These are phyloP conservation scores for Pythium dissimile DNA, from an alignment of 352 stramenopile genomes.

Conservation along the genomic window DNA sequence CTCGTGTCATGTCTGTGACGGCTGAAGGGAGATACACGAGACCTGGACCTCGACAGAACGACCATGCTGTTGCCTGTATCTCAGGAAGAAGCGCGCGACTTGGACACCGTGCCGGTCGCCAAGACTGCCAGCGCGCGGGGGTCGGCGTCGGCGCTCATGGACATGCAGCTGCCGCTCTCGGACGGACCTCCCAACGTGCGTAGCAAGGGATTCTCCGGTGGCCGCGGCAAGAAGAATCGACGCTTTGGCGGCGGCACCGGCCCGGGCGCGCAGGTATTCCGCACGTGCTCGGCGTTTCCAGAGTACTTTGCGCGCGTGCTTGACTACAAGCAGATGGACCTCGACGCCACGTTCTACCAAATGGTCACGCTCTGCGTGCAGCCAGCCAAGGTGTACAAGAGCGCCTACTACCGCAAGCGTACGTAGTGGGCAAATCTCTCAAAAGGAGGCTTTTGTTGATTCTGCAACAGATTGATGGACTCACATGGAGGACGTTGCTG, in stretches of 20 bases:
- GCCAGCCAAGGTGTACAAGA: constrained; percentile 86
- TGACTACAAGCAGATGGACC: constrained; percentile 86
- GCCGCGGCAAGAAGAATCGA: constrained; percentile 17
- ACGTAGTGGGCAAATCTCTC: too few relatives aligned
- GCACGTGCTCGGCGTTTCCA: constrained; percentile 66
- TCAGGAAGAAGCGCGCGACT: constrained; percentile 17
- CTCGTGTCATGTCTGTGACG: constrained; percentile 7
- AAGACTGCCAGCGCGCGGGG: neutral
- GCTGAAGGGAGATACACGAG: neutral
- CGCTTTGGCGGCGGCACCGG: constrained; percentile 9
- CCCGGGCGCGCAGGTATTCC: constrained; percentile 47
- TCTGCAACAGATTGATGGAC: neutral
- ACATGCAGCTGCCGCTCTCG: constrained; percentile 4
- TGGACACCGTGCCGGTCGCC: neutral
- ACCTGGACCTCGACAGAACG: neutral
- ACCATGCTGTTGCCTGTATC: constrained; percentile 22
- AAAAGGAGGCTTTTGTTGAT: too few relatives aligned
- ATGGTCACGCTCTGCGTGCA: constrained; percentile 87
- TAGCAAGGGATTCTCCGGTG: neutral
- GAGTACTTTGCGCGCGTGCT: constrained; percentile 82
- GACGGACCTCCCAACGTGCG: constrained; percentile 3
- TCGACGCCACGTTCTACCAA: constrained; percentile 87
- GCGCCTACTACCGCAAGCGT: constrained; percentile 80
- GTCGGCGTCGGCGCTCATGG: constrained; percentile 1
- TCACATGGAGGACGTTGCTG: neutral